A percentile compares a stretch with the other conserved stretches of the same genome.
phyloP scores from a whole-genome alignment of 495 filamentous ascomycete genomes.

The Podospora didyma region DNA sequence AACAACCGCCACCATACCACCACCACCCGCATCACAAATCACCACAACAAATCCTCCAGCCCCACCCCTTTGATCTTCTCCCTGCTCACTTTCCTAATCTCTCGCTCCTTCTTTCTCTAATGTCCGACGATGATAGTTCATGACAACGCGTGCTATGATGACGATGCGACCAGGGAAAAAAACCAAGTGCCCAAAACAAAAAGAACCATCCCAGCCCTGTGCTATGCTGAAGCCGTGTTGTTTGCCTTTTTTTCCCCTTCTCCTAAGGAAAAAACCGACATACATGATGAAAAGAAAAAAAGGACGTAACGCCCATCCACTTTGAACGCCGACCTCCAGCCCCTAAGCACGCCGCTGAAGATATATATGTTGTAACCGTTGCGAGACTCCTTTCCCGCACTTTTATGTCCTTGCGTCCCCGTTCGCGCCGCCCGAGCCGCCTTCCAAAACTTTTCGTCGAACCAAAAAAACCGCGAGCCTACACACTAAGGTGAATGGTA shows the following conservation, averaged over 20 bases:
- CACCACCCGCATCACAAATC: too few relatives aligned
- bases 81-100: not conserved
- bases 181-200: conserved; percentile 2
- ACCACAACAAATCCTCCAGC: too few relatives aligned
- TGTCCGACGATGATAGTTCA: not conserved
- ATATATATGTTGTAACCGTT: not conserved
- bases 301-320: not conserved
- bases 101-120: not conserved
- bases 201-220: conserved; percentile 14
- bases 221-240: conserved; percentile 14
- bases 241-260: too few relatives aligned
- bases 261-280: not conserved
- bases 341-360: not conserved
- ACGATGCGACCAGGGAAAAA: not conserved
- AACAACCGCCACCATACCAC: too few relatives aligned
- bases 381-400: not conserved
- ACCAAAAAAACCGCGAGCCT: not conserved
- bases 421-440: not conserved
- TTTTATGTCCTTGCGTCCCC: not conserved
- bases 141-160: not conserved
- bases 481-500: too few relatives aligned
- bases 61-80: not conserved
- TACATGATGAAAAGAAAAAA: not conserved
- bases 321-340: not conserved
- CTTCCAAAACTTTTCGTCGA: not conserved